Conservation (phyloP, 2,329 filamentous ascomycete species). For the Calcarisporium arbuscula region DNA sequence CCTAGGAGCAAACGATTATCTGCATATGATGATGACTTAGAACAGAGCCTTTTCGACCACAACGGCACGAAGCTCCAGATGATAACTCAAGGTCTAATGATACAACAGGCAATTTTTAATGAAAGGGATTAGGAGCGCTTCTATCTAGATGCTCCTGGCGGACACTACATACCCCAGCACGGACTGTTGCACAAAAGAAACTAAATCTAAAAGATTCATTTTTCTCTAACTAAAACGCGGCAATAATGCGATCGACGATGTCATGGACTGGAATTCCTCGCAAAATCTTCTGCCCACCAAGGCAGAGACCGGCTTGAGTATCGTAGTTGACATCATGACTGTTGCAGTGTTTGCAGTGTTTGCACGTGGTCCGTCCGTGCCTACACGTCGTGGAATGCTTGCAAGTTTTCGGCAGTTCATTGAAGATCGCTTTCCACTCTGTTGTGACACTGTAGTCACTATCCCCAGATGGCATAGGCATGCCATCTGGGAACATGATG, state of each 20-base stretch:
- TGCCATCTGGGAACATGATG: too few species aligned
- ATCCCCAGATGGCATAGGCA: not conserved
- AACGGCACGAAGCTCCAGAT: not conserved
- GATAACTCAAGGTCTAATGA: not conserved
- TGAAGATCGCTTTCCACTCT: not conserved
- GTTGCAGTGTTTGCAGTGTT: not conserved
- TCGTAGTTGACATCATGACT: not conserved
- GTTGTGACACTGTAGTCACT: not conserved
- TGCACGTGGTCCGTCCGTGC: not conserved
- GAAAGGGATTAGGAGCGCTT: not conserved
- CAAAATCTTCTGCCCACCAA: not conserved
- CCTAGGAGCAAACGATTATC: conserved; percentile 1
- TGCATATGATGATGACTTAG: conserved; percentile 4
- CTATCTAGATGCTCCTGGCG: not conserved
- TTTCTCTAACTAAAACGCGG: not conserved
- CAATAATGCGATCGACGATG: not conserved
- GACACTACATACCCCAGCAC: too few species aligned
- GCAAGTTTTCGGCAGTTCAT: not conserved
- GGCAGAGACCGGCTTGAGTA: not conserved
- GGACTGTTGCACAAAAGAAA: too few species aligned
- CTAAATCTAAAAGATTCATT: not conserved
- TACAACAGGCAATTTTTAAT: not conserved
- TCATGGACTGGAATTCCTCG: not conserved
- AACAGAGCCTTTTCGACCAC: conserved; percentile 3
- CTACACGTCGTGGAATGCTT: not conserved